Evolutionary conservation across 768 basidiomycete species (phyloP).

Genomic region (Hypholoma sublateritium): DNA sequence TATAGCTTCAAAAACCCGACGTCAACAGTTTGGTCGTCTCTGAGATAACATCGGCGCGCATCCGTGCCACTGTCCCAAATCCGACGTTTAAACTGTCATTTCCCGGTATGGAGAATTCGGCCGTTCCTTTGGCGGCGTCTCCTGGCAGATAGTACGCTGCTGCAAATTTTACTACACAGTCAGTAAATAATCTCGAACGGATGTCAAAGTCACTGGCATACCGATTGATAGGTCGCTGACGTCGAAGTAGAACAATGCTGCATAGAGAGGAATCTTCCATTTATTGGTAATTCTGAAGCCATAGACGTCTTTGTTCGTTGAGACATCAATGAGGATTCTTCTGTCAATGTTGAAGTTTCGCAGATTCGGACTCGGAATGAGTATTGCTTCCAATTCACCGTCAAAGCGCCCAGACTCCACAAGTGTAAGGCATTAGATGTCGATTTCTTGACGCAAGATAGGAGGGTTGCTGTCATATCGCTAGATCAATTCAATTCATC

Average conservation of each 20-base stretch:
- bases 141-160: neutral
- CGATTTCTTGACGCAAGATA: too few species aligned
- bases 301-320: neutral
- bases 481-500: too few species aligned
- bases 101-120: neutral
- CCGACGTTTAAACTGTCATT: neutral
- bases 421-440: too few species aligned
- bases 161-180: neutral
- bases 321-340: neutral
- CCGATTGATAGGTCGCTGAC: neutral
- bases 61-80: neutral
- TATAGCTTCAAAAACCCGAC: conserved; percentile 2
- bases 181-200: neutral
- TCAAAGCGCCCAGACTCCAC: too few species aligned
- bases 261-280: neutral
- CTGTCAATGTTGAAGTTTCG: too few species aligned
- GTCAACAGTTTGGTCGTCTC: neutral
- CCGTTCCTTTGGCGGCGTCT: neutral
- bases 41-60: neutral
- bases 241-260: conserved; percentile 1
- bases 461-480: too few species aligned
- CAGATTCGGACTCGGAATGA: too few species aligned
- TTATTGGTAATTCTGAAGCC: neutral
- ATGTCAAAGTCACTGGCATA: neutral
- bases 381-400: too few species aligned